Evolutionary conservation across 352 stramenopile genomes (phyloP), one percentile per base, ranked within the genome.

Genomic region (Globisporangium acanthophoron): DNA sequence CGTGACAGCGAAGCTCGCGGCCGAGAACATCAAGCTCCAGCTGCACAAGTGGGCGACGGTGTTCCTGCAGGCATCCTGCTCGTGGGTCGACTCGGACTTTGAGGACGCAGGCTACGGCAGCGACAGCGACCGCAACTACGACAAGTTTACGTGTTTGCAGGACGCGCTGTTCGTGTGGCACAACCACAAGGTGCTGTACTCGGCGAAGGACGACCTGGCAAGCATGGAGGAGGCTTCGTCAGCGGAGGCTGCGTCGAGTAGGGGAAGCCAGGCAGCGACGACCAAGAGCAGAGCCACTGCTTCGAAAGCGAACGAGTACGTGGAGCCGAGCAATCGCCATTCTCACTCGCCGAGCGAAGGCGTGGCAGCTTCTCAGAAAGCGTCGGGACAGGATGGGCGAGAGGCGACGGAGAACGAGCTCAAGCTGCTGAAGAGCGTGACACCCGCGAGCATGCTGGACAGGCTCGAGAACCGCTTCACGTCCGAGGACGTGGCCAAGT

Each of bases 71-170:
- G 83, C 83, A n/a, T 69, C 69, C 0, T 89, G 70, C 33, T 69
- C 70, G 31, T 92, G 81, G 81, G 80, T 88, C 62, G 74, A 87
- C 59, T 67, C 75, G 0, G 69, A 82, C 40, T 58, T 70, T 41
- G 66, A 78, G 15, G 58, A 76, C 45, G 67, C 80, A n/a, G 70
- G 66, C 39, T 69, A 73, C 27, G 52, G 59, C 16, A 68, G 67
- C 50, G 59, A 76, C 43, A 54, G 54, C 6, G 74, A 84, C 27
- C 71, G 74, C 50, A 88, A 80, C 6, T 92, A 92, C 57, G 81
- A 92, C 69, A 89, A 88, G 52, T 92, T 90, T 39, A 92, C 82
- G 13, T 92, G 82, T 61, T 68, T 92, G 11, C 82, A 92, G 64
- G 82, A 92, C 45, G 82, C 79, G 4, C 58, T 92, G 39, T 76